Base-by-base conservation (phyloP, 495 filamentous ascomycete genomes). In the Chaetomium fimeti region DNA sequence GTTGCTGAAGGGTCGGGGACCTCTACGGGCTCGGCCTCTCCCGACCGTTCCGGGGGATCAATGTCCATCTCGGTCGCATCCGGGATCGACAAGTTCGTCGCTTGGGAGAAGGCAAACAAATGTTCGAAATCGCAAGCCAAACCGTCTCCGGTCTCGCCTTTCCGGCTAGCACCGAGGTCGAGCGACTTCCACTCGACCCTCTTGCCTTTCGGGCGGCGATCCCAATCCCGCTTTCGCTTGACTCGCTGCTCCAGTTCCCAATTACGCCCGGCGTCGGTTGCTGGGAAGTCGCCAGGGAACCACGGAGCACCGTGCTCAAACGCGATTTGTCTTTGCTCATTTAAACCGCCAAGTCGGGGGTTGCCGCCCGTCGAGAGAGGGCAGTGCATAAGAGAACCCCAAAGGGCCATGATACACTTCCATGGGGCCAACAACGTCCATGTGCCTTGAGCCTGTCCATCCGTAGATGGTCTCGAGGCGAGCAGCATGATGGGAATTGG, bases 371-470 rank as follows among this genome's bases (percentile, higher is more conserved):
- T 88, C 3, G 89, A 91, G 2, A 95, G 79, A 0, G 92, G 91
- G 70, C 90, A 93, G 70, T 90, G 90, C 84, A 96, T 88, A 15
- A 98, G 69, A 18, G 85, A 83, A 69, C 93, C 90, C 94, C 94
- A 98, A 42, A 98, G 77, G 1, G 92, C 87, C 24, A 82, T 75
- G 32, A 97, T 88, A 67, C 91, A 96, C 70, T 92, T 93, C 93
- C 94, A 98, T 0, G 94, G 94, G 3, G 94, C 79, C 36, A 98
- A 81, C 2, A 98, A 68, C 1, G 89, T 95, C 92, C 93, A 98
- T 2, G 80, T 85, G 0, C 89, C 89, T 52, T 88, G 87, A 1
- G 75, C 72, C 12, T 79, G 78, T n/a, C 78, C 78, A n/a, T 72
- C 70, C 13, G 67, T 64, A 16, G 74, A 64, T 27, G 81, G 71